Percentiles rank a stretch among this genome's conserved stretches.
Conservation (phyloP, 2,329 filamentous ascomycete species). For the Claviceps monticola region DNA sequence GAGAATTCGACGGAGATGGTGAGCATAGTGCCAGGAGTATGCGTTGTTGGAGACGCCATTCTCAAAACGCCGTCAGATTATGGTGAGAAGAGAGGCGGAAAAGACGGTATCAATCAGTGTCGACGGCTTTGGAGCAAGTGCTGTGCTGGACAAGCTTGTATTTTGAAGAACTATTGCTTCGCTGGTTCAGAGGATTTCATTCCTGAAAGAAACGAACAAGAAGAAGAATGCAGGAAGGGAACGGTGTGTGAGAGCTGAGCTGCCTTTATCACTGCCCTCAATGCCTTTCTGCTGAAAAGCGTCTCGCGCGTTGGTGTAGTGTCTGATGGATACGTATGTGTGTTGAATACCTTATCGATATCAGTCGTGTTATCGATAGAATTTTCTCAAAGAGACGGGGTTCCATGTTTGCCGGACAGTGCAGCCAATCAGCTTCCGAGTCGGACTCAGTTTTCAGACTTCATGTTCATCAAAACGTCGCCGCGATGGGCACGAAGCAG, state of each 20-base stretch:
- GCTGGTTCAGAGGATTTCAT: background rate
- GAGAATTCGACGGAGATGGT: conserved; percentile 60
- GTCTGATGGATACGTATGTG: no score
- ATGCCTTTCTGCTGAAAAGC: background rate
- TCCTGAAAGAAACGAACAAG: background rate
- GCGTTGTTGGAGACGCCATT: background rate
- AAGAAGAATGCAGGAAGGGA: no score
- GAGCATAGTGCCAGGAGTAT: conserved; percentile 21
- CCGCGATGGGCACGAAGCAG: conserved; percentile 15
- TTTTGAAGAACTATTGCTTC: background rate
- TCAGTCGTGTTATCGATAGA: conserved; percentile 1
- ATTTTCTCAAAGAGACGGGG: no score
- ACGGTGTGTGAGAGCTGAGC: background rate
- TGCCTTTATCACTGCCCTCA: background rate
- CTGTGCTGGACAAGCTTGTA: background rate
- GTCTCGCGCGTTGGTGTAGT: background rate
- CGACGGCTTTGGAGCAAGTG: background rate
- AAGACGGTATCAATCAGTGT: background rate
- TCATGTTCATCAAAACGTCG: background rate
- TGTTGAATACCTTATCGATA: background rate
- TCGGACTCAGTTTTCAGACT: conserved; percentile 22
- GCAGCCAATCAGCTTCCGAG: conserved; percentile 23
- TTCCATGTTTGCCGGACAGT: background rate
- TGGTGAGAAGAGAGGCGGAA: background rate
- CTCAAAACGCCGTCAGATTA: background rate